Percentiles rank a stretch among this genome's conserved stretches.
These are phyloP conservation scores for Penicillium cosmopolitanum DNA, from an alignment of 495 filamentous ascomycete species.

Conservation along the genomic window DNA sequence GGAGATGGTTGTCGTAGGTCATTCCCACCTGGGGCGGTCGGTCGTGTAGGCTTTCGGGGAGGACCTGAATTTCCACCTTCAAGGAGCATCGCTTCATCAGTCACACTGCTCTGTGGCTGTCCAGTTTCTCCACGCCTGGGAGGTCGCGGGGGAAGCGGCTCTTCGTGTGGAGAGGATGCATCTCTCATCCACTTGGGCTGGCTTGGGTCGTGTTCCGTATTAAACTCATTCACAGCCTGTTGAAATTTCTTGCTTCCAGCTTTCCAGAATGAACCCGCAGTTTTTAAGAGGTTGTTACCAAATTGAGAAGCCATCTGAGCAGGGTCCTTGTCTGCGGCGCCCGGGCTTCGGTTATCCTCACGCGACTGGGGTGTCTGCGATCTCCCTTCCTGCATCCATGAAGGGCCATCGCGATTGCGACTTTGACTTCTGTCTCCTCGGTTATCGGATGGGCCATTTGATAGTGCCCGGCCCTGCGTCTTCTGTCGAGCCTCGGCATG, in stretches of 20 bases:
- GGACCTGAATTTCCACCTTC: conserved; percentile 60
- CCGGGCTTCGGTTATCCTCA: conserved; percentile 59
- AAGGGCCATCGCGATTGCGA: conserved; percentile 40
- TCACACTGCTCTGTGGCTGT: conserved; percentile 52
- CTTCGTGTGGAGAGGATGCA: conserved; percentile 45
- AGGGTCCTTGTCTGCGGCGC: conserved; percentile 71
- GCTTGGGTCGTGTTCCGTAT: conserved; percentile 75
- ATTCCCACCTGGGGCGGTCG: conserved; percentile 29
- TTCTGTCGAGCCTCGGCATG: conserved; percentile 73
- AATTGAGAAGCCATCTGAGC: conserved; percentile 80
- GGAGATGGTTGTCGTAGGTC: conserved; percentile 51
- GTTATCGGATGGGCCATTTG: conserved; percentile 33
- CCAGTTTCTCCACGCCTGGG: conserved; percentile 23
- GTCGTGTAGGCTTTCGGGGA: conserved; percentile 41
- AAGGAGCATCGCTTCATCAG: conserved; percentile 91
- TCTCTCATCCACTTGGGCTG: conserved; percentile 97
- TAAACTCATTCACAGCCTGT: conserved; percentile 89
- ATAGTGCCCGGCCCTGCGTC: conserved; percentile 42
- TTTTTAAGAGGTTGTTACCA: conserved; percentile 83
- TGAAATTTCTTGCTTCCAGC: conserved; percentile 92
- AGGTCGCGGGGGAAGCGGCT: conserved; percentile 22
- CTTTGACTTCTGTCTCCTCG: conserved; percentile 44
- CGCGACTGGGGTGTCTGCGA: conserved; percentile 40
- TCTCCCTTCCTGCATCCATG: conserved; percentile 42
- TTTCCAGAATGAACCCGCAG: conserved; percentile 95